Conservation (phyloP, 345 rosid genomes). For the Psidium guajava region DNA sequence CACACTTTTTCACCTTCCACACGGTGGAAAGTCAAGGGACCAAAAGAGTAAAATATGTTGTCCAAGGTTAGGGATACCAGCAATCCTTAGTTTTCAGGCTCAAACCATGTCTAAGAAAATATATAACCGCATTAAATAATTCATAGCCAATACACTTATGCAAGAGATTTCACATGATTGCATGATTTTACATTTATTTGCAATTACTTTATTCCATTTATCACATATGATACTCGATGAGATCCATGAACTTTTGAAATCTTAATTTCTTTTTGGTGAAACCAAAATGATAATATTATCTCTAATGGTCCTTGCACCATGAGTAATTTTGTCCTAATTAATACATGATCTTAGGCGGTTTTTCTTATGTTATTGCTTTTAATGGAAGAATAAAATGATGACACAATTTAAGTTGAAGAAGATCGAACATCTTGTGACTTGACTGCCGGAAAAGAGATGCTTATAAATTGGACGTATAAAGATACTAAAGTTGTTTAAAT, state of each 20-base stretch:
- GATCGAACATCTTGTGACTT: neutral
- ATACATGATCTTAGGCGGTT: neutral
- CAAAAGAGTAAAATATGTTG: neutral
- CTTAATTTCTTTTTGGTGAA: neutral
- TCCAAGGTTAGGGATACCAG: neutral
- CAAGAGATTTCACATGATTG: no score
- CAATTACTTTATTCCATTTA: neutral
- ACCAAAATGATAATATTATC: no score
- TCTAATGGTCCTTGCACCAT: neutral
- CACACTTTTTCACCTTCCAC: neutral
- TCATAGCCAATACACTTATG: neutral
- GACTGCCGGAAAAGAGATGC: neutral
- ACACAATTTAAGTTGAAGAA: neutral
- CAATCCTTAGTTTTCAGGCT: neutral
- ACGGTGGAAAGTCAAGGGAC: neutral
- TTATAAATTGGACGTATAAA: neutral
- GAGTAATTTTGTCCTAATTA: neutral
- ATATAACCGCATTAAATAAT: neutral
- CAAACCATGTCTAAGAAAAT: neutral
- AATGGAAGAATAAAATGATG: neutral
- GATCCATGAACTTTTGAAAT: fast-evolving
- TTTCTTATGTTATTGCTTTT: neutral
- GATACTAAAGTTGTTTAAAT: neutral
- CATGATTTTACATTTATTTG: neutral
- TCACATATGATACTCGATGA: neutral